Evolutionary conservation across 352 stramenopile species (phyloP), one percentile per base, ranked within the genome.

Genomic region (Plasmopara viticola): DNA sequence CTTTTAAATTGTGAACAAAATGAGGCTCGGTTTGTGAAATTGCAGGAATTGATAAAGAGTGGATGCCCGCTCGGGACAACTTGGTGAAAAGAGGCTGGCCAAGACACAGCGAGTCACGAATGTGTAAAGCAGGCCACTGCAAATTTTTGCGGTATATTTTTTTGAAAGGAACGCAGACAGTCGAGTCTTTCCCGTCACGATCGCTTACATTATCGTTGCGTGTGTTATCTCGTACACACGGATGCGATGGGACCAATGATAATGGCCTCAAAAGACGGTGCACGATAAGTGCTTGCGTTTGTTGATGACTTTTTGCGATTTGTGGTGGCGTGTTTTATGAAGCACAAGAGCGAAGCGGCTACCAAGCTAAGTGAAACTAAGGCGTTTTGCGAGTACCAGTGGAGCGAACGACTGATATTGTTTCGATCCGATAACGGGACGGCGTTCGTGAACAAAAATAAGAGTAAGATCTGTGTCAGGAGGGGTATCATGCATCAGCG

Each of bases 191-290:
- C n/a, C 14, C 37, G 7, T 41, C 31, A 35, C 31, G 31, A 17
- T 41, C 37, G 37, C 13, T 51, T 39, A 39, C 31, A 43, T 38
- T 39, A 41, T 41, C 9, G 2, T 25, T 6, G 37, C n/a, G 9
- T 41, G 1, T 17, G 5, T 2, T 8, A 15, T 7, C 9, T 17
- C 6, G n/a, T 41, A 9, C 37, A 41, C 37, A 17, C 37, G 9
- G 37, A 17, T 41, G 37, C 47, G 48, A 13, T 51, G 40, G 40
- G 40, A 30, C 35, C 37, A 41, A 41, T 15, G 13, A 14, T 7
- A 17, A 41, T 6, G 37, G n/a, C 7, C 12, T 41, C 37, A 17
- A 41, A 41, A 17, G 2, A 5, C 2, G 37, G 8, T 18, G 2
- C 37, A 17, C 1, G n/a, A 17, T 41, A 41, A 18, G 37, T 41